These are phyloP conservation scores for Solanum corneliomulleri DNA, from an alignment of 257 asterid genomes.

Conservation along the genomic window DNA sequence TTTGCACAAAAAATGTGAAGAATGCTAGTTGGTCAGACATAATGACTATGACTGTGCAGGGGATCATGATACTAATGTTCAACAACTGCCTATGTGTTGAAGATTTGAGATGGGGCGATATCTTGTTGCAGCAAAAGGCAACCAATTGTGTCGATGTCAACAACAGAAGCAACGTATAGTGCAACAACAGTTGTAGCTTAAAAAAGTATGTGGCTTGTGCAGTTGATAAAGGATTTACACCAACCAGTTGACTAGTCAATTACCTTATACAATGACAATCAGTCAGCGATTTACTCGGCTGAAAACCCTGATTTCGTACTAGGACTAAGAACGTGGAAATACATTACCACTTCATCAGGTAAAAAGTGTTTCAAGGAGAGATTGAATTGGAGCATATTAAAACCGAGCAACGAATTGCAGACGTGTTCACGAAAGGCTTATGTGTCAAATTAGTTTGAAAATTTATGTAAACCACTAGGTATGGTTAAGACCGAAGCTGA, in stretches of 20 bases:
- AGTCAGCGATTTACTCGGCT: neutral
- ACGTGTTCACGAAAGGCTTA: no score
- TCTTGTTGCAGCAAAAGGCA: neutral
- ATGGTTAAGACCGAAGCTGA: no score
- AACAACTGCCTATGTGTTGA: neutral
- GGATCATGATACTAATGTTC: neutral
- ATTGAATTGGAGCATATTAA: no score
- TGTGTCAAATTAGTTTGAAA: no score
- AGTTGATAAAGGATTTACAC: neutral
- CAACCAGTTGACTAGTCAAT: neutral
- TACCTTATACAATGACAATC: neutral
- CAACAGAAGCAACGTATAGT: neutral
- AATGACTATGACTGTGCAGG: no score
- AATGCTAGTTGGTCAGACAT: no score
- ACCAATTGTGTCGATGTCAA: neutral
- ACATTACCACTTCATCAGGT: no score
- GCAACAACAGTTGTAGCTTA: no score
- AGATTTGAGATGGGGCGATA: accelerated
- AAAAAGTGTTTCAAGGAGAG: no score
- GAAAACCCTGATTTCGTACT: neutral
- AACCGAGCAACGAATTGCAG: no score
- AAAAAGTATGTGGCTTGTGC: neutral
- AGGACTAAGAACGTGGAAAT: neutral
- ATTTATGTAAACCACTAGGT: no score
- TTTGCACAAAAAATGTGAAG: no score